Conservation (phyloP, 2,329 filamentous ascomycete genomes). For the Neonectria punicea region DNA sequence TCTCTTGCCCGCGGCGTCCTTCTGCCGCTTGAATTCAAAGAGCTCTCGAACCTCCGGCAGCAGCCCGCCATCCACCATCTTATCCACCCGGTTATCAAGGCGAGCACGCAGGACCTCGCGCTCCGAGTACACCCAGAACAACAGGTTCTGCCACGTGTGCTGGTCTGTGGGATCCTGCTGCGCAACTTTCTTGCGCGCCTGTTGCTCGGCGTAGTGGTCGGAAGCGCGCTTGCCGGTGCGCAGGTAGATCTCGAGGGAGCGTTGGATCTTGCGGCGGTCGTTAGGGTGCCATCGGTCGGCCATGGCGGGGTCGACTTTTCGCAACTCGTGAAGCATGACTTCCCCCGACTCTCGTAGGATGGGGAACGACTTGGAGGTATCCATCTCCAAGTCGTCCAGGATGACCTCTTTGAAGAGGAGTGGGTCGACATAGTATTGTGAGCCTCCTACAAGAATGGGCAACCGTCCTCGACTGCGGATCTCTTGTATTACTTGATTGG, state of each 20-base stretch:
- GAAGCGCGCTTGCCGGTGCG: slow-evolving; percentile 84
- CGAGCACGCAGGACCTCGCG: slow-evolving; percentile 74
- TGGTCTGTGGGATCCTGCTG: slow-evolving; percentile 35
- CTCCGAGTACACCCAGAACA: slow-evolving; percentile 90
- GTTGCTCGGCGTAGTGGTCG: slow-evolving; percentile 86
- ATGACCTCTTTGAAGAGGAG: slow-evolving; percentile 80
- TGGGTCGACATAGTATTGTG: slow-evolving; percentile 93
- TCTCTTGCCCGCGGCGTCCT: slow-evolving; percentile 55
- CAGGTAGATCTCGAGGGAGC: slow-evolving; percentile 90
- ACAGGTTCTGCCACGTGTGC: slow-evolving; percentile 64
- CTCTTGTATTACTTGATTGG: slow-evolving; percentile 75
- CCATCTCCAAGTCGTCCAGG: slow-evolving; percentile 52
- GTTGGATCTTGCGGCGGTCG: slow-evolving; percentile 87
- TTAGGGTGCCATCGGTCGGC: slow-evolving; percentile 94
- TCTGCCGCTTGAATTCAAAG: slow-evolving; percentile 52
- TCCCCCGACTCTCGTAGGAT: slow-evolving; percentile 79
- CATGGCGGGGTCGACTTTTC: slow-evolving; percentile 88
- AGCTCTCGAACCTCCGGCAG: slow-evolving; percentile 61
- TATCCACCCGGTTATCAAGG: slow-evolving; percentile 81
- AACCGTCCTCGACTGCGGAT: slow-evolving; percentile 82
- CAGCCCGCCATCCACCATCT: slow-evolving; percentile 75
- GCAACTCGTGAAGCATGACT: slow-evolving; percentile 76
- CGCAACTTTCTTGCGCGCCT: slow-evolving; percentile 49
- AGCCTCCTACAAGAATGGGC: slow-evolving; percentile 92
- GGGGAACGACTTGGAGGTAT: slow-evolving; percentile 62